Evolutionary conservation across 768 basidiomycete species (phyloP).

Genomic region (Harrya chromipes): DNA sequence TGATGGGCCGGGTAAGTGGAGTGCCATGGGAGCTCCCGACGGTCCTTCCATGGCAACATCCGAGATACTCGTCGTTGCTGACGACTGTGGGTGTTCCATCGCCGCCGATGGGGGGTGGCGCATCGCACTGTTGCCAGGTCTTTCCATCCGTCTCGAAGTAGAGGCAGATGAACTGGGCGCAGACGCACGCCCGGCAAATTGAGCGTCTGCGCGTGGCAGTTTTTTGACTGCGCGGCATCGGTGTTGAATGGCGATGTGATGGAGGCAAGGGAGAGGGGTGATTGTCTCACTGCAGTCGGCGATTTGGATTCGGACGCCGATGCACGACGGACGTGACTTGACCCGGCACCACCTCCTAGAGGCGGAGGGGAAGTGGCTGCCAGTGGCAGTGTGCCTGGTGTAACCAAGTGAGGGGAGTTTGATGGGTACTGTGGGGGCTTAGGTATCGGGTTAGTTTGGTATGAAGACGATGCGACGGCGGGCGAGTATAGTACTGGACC

Average conservation of each 20-base stretch:
- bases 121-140: conserved; percentile 39
- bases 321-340: conserved; percentile 26
- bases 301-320: conserved; percentile 32
- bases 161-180: conserved; percentile 45
- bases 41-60: conserved; percentile 32
- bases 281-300: conserved; percentile 33
- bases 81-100: conserved; percentile 24
- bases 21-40: conserved; percentile 28
- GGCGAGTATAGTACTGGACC: conserved; percentile 27
- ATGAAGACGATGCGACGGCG: conserved; percentile 20
- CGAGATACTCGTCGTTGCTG: conserved; percentile 18
- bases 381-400: conserved; percentile 18
- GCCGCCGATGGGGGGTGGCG: conserved; percentile 28
- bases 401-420: conserved; percentile 26
- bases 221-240: conserved; percentile 56
- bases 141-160: conserved; percentile 29
- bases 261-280: conserved; percentile 39
- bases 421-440: conserved; percentile 28
- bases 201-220: conserved; percentile 76
- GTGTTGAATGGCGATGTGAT: conserved; percentile 41
- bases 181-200: conserved; percentile 70
- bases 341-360: conserved; percentile 9
- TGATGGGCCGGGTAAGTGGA: conserved; percentile 32
- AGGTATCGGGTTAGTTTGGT: conserved; percentile 22
- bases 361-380: conserved; percentile 14